phyloP scores from a whole-genome alignment of 2,329 filamentous ascomycete genomes.

The Botrytis tulipae region DNA sequence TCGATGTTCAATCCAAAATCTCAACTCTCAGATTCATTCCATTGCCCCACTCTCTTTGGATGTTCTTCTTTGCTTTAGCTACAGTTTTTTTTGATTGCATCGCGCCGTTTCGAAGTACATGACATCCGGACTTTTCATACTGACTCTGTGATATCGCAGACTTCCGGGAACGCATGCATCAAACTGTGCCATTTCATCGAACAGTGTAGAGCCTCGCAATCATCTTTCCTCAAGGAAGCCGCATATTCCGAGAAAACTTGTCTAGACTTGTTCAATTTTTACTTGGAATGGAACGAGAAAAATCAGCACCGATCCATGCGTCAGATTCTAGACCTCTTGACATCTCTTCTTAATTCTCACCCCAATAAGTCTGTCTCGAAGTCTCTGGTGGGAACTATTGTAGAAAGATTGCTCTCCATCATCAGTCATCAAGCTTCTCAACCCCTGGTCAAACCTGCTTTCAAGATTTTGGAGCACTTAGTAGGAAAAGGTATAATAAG shows the following conservation, averaged over 20 bases:
- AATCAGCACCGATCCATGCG: conserved; percentile 64
- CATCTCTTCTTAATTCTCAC: conserved; percentile 51
- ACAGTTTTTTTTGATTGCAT: not conserved
- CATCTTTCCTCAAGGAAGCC: conserved; percentile 46
- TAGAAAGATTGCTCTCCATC: conserved; percentile 56
- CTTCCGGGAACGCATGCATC: conserved; percentile 56
- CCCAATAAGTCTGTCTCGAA: conserved; percentile 45
- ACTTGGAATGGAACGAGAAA: conserved; percentile 65
- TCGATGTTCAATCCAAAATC: not conserved
- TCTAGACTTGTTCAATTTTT: conserved; percentile 57
- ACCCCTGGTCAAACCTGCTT: conserved; percentile 65
- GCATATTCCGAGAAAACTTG: conserved; percentile 52
- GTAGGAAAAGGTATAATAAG: conserved; percentile 58
- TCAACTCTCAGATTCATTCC: not conserved
- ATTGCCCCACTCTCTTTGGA: not conserved
- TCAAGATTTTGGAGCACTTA: conserved; percentile 66
- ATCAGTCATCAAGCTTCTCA: conserved; percentile 60
- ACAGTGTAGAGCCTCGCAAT: conserved; percentile 53
- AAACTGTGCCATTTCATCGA: conserved; percentile 63
- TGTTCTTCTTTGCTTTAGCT: not conserved
- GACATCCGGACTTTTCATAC: too few species aligned
- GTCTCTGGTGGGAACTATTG: conserved; percentile 46
- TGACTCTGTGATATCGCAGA: not conserved
- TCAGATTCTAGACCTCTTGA: conserved; percentile 58
- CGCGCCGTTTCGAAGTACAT: not conserved